These are phyloP conservation scores for Salix arbutifolia DNA, from an alignment of 345 rosid species.

Conservation along the genomic window DNA sequence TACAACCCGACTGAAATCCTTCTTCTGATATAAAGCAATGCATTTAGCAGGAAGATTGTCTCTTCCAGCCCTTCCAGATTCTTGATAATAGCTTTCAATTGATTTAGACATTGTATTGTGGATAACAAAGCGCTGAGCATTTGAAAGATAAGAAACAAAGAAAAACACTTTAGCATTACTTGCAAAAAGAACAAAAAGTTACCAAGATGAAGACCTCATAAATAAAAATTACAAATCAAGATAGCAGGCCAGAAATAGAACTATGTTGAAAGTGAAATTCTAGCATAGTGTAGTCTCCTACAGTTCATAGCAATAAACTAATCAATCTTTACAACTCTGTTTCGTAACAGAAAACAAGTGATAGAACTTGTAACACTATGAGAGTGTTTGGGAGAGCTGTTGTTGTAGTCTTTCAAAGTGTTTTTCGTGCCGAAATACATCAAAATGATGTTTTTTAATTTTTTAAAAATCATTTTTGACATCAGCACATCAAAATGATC, in stretches of 20 bases:
- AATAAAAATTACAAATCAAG: background rate
- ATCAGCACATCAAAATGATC: no score
- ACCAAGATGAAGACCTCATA: background rate
- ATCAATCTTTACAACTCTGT: background rate
- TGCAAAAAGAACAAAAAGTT: background rate
- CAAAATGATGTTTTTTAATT: no score
- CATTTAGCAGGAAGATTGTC: constrained; percentile 66
- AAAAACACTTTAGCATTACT: background rate
- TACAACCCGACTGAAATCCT: constrained; percentile 88
- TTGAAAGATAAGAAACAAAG: background rate
- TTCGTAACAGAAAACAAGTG: background rate
- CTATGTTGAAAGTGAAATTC: background rate
- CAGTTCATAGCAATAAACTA: background rate
- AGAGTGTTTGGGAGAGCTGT: no score
- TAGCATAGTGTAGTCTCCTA: background rate
- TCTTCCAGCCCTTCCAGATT: constrained; percentile 90
- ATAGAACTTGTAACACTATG: background rate
- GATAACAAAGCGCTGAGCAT: constrained; percentile 68
- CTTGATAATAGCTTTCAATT: constrained; percentile 91
- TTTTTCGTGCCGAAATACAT: no score
- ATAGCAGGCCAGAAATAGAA: background rate
- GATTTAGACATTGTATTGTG: constrained; percentile 95
- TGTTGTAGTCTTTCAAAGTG: no score
- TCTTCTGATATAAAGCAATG: constrained; percentile 77
- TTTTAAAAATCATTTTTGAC: no score